phyloP scores from a whole-genome alignment of 257 asterid genomes.

The Capsicum pubescens region DNA sequence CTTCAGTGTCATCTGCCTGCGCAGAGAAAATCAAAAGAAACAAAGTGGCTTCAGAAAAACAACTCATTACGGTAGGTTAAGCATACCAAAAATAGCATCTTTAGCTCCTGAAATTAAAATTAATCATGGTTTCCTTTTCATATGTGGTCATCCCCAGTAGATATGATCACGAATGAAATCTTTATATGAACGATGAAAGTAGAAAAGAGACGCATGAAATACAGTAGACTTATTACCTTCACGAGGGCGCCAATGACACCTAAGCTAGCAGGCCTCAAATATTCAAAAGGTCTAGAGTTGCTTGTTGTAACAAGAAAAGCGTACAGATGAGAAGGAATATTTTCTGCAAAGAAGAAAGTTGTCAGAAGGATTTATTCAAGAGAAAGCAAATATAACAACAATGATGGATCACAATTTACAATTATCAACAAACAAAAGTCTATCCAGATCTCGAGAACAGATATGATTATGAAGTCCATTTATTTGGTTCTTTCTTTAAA shows the following conservation, averaged over 20 bases:
- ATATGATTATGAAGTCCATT: too few species aligned
- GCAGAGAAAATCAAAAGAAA: too few species aligned
- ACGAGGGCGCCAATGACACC: slow-evolving; percentile 53
- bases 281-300: slow-evolving; percentile 42
- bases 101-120: slow-evolving; percentile 11
- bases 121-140: neutral
- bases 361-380: neutral
- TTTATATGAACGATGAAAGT: neutral
- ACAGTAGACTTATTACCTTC: slow-evolving; percentile 42
- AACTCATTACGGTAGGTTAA: too few species aligned
- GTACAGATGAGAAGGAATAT: slow-evolving; percentile 40
- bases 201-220: slow-evolving; percentile 9
- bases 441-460: too few species aligned
- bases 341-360: slow-evolving; percentile 40
- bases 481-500: too few species aligned
- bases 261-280: slow-evolving; percentile 44
- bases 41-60: too few species aligned
- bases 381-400: slow-evolving; percentile 10
- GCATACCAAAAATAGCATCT: too few species aligned
- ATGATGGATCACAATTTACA: neutral
- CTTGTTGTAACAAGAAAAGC: slow-evolving; percentile 38
- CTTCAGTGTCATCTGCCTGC: too few species aligned
- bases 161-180: slow-evolving; percentile 23
- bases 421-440: too few species aligned
- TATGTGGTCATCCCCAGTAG: neutral